Base-by-base conservation (phyloP, 306 rosid genomes). In the Oxytropis ochrocephala region DNA sequence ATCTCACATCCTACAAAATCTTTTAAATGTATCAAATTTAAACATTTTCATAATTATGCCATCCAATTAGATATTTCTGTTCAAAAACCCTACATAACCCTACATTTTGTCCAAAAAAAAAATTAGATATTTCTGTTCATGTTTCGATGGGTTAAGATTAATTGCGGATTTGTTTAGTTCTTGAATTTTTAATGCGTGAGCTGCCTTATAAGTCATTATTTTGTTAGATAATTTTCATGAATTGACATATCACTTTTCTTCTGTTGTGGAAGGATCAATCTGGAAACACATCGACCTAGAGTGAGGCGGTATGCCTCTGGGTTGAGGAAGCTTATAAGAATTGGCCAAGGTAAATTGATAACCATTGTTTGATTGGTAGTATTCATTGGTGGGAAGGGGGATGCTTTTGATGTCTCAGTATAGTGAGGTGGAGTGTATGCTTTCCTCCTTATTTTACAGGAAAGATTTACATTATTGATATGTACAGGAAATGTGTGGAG, bases 271-370 rank as follows among this genome's bases (percentile, higher is more conserved):
- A 94, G 98, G 92, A 84, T 88, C 85, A 84, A 88, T 85, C 85
- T 90, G 17, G 86, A 82, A 18, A 87, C 82, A 47, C 89, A 81
- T 81, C 91, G 96, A 66, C 96, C 70, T 69, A 85, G 78, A 84
- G 80, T 90, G 75, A 90, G 88, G 82, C 83, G 92, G n/a, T 90
- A 88, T 76, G 96, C 97, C 13, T 75, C 78, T 80, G 98, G 90
- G 51, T 75, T 94, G 46, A 85, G 64, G 84, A 91, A 72, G 81
- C 84, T 90, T 66, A 90, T 82, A 72, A 84, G 75, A 85, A 94
- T 94, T 74, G 98, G 98, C 64, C 97, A 90, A 84, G 98, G 97
- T 89, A 83, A 81, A 54, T 68, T 43, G 21, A 50, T 61, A 49
- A 62, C 58, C 21, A 59, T 43, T 62, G 53, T 13, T 55, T 51